Evolutionary conservation across 169 alveolate genomes (phyloP), one percentile per base, ranked within the genome.

Genomic region (Cardiosporidium cionae): DNA sequence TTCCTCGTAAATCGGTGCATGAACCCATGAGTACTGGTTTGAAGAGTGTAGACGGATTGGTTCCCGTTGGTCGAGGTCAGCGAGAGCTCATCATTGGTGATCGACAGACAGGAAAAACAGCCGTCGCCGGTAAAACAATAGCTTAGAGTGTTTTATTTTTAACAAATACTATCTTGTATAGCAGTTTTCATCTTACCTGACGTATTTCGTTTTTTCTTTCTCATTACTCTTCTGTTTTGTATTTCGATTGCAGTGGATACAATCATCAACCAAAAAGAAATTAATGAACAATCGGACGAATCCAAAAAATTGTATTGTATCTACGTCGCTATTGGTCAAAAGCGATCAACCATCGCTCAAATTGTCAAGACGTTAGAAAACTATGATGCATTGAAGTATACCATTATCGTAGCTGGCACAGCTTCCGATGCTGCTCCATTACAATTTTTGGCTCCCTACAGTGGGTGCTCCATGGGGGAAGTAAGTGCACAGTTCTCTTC

Each of bases 391-490:
- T 79, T 95, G 88, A 90, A 94, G 79, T 95, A 95, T 90, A 89
- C 99, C 54, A 92, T 91, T 23, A 90, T 96, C 52, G 97, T 96
- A 25, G 98, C 98, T 44, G 98, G 99, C 52, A 95, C 99, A n/a
- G 99, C 99, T n/a, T 94, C 98, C 7, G 98, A 96, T 84, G 97
- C 99, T 28, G 98, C 99, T 9, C 98, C 99, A 28, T 87, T 95
- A 63, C 98, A 96, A 89, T 95, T 93, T 86, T 87, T 96, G 64
- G 99, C 99, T 22, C 99, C 99, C 7, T 96, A 85, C 74, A 82
- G 94, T 0, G 99, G 99, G 2, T 96, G 99, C 80, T 97, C 99
- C 75, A 93, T 96, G 92, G 99, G 98, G 2, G 99, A 96, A 72
- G 79, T 72, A 34, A 72, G 65, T 5, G 7, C 32, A 1, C n/a